Conservation (phyloP, 805 yeast species). For the Grigorovia jiainica region DNA sequence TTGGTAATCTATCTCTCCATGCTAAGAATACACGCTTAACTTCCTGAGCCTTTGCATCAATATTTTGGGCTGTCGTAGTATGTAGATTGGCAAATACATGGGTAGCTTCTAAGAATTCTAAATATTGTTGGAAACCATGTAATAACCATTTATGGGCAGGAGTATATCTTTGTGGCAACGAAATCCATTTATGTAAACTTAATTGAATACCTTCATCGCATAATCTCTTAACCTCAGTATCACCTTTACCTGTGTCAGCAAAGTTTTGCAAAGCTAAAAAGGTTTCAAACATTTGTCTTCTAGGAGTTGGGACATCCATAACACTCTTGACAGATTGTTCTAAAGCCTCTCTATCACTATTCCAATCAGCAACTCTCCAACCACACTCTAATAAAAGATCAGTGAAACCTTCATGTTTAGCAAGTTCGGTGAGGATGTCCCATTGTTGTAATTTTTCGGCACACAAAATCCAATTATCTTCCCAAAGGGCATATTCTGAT, state of each 20-base stretch:
- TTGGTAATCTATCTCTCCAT: constrained; percentile 96
- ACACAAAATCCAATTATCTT: constrained; percentile 95
- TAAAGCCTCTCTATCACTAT: constrained; percentile 84
- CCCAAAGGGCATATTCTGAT: constrained; percentile 93
- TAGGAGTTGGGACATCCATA: constrained; percentile 97
- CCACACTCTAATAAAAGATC: constrained; percentile 95
- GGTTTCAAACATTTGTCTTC: constrained; percentile 92
- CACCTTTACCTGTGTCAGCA: constrained; percentile 80
- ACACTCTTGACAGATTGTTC: constrained; percentile 92
- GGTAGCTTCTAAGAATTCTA: constrained; percentile 94
- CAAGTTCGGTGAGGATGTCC: constrained; percentile 93
- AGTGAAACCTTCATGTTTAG: constrained; percentile 96
- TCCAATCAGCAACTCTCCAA: constrained; percentile 99
- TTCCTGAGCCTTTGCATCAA: constrained; percentile 90
- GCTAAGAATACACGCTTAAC: constrained; percentile 89
- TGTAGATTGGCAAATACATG: constrained; percentile 84
- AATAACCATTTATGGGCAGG: constrained; percentile 82
- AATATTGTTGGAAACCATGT: constrained; percentile 94
- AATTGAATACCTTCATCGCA: constrained; percentile 96
- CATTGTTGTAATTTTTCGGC: constrained; percentile 96
- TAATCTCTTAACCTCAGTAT: constrained; percentile 72
- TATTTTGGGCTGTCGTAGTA: constrained; percentile 82
- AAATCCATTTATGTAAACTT: constrained; percentile 86
- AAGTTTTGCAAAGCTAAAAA: constrained; percentile 87
- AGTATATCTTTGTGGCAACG: constrained; percentile 63